phyloP scores from a whole-genome alignment of 805 yeast species.

The Teunomyces kruisii region DNA sequence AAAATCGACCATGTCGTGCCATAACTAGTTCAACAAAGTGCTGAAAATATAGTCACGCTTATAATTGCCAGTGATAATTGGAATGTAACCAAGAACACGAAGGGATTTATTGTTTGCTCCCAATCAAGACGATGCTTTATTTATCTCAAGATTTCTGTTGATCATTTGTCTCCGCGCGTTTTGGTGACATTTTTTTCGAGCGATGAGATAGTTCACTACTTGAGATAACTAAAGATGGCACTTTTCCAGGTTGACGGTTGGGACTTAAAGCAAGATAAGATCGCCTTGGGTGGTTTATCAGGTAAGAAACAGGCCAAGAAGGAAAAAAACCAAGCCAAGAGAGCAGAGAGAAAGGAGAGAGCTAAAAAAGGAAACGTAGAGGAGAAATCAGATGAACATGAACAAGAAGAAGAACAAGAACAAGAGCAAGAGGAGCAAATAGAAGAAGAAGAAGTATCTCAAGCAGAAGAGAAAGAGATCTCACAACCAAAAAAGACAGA shows the following conservation, averaged over 20 bases:
- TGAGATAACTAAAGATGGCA: conserved; percentile 45
- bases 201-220: neutral
- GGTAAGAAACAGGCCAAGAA: conserved; percentile 27
- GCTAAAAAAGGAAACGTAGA: conserved; percentile 9
- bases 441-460: conserved; percentile 9
- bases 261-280: conserved; percentile 57
- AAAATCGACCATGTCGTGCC: conserved; percentile 19
- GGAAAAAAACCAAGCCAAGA: conserved; percentile 14
- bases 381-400: conserved; percentile 6
- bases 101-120: too few species aligned
- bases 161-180: neutral
- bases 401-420: conserved; percentile 9
- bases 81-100: neutral
- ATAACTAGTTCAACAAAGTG: neutral
- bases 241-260: conserved; percentile 82
- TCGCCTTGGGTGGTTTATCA: conserved; percentile 44
- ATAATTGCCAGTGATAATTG: neutral
- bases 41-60: neutral
- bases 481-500: conserved; percentile 7
- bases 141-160: too few species aligned
- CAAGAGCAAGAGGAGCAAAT: conserved; percentile 14
- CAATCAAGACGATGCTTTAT: too few species aligned
- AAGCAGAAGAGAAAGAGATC: neutral
- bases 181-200: conserved; percentile 1
- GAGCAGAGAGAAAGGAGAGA: conserved; percentile 17